phyloP scores from a whole-genome alignment of 495 filamentous ascomycete genomes.

The Penicillium nucicola region DNA sequence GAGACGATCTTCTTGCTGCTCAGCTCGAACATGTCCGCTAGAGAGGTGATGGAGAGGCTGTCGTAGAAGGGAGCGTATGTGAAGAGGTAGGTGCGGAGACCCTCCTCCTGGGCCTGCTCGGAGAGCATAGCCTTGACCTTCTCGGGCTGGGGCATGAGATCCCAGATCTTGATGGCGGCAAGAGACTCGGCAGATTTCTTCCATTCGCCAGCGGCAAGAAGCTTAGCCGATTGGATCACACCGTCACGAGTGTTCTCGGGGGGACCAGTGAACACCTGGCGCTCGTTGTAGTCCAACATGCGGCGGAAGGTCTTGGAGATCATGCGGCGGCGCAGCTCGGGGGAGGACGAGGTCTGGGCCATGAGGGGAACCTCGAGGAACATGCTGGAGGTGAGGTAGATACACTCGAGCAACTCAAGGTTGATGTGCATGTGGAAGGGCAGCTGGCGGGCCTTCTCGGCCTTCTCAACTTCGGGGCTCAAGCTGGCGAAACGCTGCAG shows the following conservation, averaged over 20 bases:
- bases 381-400: slow-evolving; percentile 98
- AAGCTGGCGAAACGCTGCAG: slow-evolving; percentile 94
- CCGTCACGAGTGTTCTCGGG: slow-evolving; percentile 98
- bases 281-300: slow-evolving; percentile 98
- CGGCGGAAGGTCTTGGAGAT: slow-evolving; percentile 99
- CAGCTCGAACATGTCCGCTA: slow-evolving; percentile 95
- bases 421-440: slow-evolving; percentile 99
- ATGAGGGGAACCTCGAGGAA: slow-evolving; percentile 96
- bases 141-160: slow-evolving; percentile 80
- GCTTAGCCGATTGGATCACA: slow-evolving; percentile 98
- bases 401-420: slow-evolving; percentile 94
- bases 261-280: slow-evolving; percentile 97
- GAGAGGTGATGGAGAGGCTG: slow-evolving; percentile 79
- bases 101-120: slow-evolving; percentile 97
- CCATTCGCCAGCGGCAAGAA: slow-evolving; percentile 95
- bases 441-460: slow-evolving; percentile 89
- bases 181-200: slow-evolving; percentile 92
- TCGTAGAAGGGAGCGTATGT: slow-evolving; percentile 99
- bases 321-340: slow-evolving; percentile 94
- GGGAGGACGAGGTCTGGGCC: slow-evolving; percentile 91
- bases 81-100: slow-evolving; percentile 96
- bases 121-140: slow-evolving; percentile 96
- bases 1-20: slow-evolving; percentile 83
- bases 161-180: slow-evolving; percentile 98
- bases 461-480: slow-evolving; percentile 90